Percentiles rank a stretch among this genome's conserved stretches.
Evolutionary conservation across 192 early-diverging fungal genomes (phyloP).

Genomic region (Jimgerdemannia flammicorona): DNA sequence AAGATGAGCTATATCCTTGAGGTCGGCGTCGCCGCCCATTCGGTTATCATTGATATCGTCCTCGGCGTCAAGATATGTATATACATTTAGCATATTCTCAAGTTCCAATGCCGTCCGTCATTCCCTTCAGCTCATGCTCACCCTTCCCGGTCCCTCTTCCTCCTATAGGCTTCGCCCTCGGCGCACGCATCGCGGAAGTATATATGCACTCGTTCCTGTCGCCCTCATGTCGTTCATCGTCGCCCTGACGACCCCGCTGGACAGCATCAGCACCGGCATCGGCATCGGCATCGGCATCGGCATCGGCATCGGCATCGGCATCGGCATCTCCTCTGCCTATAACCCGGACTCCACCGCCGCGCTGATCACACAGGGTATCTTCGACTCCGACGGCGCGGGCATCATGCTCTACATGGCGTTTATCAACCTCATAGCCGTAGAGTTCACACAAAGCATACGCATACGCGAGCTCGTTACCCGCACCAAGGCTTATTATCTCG

Average conservation of each 20-base stretch:
- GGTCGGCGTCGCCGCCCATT: slow-evolving; percentile 76
- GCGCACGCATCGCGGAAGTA: slow-evolving; percentile 62
- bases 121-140: background rate
- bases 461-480: slow-evolving; percentile 36
- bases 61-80: slow-evolving; percentile 39
- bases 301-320: slow-evolving; percentile 73
- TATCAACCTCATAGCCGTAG: slow-evolving; percentile 65
- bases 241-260: slow-evolving; percentile 77
- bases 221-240: slow-evolving; percentile 54
- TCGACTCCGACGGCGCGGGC: slow-evolving; percentile 78
- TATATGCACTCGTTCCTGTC: slow-evolving; percentile 24
- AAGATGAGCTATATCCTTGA: slow-evolving; percentile 67
- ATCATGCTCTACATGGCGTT: slow-evolving; percentile 78
- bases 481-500: slow-evolving; percentile 49
- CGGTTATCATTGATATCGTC: slow-evolving; percentile 71
- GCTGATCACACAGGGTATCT: slow-evolving; percentile 63
- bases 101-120: too few species aligned
- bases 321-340: slow-evolving; percentile 65
- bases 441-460: slow-evolving; percentile 53
- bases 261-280: slow-evolving; percentile 72
- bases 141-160: background rate
- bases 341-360: slow-evolving; percentile 53
- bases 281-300: too few species aligned
- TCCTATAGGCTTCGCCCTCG: slow-evolving; percentile 68
- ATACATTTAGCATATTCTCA: background rate